phyloP scores from a whole-genome alignment of 2,329 filamentous ascomycete species.

The Calonectria pteridis region DNA sequence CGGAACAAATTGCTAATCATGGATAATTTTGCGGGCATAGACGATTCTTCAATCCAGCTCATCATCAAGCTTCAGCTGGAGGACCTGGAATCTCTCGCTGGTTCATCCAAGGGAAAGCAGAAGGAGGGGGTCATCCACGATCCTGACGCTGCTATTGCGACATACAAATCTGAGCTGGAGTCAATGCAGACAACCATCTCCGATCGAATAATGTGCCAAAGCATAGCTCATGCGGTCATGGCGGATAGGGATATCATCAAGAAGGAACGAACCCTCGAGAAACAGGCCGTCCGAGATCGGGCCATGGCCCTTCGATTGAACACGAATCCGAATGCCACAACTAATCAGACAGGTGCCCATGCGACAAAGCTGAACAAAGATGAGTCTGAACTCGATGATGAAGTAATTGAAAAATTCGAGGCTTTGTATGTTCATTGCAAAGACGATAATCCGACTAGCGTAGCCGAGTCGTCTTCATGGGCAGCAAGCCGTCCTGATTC shows the following conservation, averaged over 20 bases:
- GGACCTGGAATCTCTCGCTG: background rate
- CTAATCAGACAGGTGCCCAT: background rate
- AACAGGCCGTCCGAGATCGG: conserved; percentile 5
- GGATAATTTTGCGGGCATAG: background rate
- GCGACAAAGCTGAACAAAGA: background rate
- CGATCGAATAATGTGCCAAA: conserved; percentile 1
- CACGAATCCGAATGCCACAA: background rate
- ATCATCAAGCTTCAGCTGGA: conserved; percentile 28
- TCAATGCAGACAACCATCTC: background rate
- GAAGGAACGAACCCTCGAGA: background rate
- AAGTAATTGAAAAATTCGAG: conserved; percentile 3
- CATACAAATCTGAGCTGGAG: conserved; percentile 15
- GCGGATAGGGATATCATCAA: background rate
- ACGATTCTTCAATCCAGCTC: background rate
- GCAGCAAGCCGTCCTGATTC: background rate
- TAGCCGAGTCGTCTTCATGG: conserved; percentile 3
- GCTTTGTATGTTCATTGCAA: background rate
- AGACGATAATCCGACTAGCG: background rate
- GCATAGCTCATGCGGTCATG: conserved; percentile 26
- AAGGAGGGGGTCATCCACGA: conserved; percentile 10
- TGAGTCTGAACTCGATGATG: background rate
- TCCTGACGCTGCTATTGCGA: conserved; percentile 8
- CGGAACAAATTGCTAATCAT: background rate
- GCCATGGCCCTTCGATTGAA: conserved; percentile 12
- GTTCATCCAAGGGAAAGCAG: conserved; percentile 27